phyloP scores from a whole-genome alignment of 1,139 yeast species.

The Candida sanyaensis region DNA sequence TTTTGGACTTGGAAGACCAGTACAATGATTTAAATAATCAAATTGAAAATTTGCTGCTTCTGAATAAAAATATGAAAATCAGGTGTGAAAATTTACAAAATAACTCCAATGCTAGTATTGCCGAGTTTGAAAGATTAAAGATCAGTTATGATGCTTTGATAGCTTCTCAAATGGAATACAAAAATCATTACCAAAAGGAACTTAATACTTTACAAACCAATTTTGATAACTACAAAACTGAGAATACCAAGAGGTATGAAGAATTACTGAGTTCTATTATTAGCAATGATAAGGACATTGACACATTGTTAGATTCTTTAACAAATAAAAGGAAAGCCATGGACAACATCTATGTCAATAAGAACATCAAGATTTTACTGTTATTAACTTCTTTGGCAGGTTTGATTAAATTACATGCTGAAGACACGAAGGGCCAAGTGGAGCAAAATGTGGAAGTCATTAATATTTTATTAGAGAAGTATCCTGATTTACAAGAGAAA shows the following conservation, averaged over 20 bases:
- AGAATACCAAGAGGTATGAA: constrained; percentile 32
- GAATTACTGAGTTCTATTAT: constrained; percentile 29
- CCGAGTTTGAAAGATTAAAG: constrained; percentile 59
- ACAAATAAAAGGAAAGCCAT: constrained; percentile 42
- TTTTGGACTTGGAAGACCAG: constrained; percentile 61
- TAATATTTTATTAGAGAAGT: constrained; percentile 29
- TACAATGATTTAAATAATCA: constrained; percentile 45
- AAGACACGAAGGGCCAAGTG: constrained; percentile 40
- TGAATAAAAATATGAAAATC: constrained; percentile 49
- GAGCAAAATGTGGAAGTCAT: constrained; percentile 35
- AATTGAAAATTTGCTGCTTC: constrained; percentile 47
- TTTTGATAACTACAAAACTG: constrained; percentile 40
- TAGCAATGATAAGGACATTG: constrained; percentile 47
- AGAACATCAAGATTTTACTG: constrained; percentile 48
- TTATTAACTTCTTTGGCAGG: constrained; percentile 46
- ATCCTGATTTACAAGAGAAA: constrained; percentile 39
- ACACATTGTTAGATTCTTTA: constrained; percentile 44
- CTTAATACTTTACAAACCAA: constrained; percentile 24
- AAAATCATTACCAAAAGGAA: constrained; percentile 48
- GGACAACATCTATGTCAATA: constrained; percentile 48
- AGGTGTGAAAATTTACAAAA: constrained; percentile 52
- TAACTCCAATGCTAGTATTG: constrained; percentile 45
- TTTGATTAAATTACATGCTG: constrained; percentile 51
- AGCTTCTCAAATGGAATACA: constrained; percentile 58
- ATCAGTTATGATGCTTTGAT: constrained; percentile 64